Evolutionary conservation across 768 basidiomycete genomes (phyloP).

Genomic region (Kwoniella pini): DNA sequence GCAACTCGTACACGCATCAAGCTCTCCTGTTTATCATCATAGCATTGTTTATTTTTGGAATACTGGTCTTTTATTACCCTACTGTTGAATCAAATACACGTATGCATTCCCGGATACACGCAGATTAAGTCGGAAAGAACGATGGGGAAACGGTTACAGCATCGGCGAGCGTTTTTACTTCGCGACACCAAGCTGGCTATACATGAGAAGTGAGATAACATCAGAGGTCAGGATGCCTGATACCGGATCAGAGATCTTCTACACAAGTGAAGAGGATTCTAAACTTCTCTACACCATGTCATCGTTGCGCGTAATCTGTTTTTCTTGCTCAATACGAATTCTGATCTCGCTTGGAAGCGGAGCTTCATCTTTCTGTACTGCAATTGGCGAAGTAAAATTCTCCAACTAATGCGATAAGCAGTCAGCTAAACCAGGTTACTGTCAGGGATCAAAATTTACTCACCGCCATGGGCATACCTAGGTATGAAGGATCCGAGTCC

Average conservation of each 20-base stretch:
- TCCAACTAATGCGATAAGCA: conserved; percentile 10
- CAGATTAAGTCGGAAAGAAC: no score
- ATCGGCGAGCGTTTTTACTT: no score
- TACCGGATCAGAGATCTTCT: no score
- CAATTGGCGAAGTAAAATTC: conserved; percentile 33
- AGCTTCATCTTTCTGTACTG: not conserved
- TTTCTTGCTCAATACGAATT: conserved; percentile 28
- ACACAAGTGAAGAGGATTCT: no score
- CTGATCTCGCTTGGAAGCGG: conserved; percentile 23
- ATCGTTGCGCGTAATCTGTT: conserved; percentile 13
- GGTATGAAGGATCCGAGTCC: not conserved
- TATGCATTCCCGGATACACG: conserved; percentile 9
- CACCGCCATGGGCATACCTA: conserved; percentile 11
- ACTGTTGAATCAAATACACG: conserved; percentile 24
- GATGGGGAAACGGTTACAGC: no score
- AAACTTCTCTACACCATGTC: not conserved
- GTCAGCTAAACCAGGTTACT: not conserved
- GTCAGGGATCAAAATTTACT: not conserved
- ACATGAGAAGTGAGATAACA: no score
- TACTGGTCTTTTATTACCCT: not conserved
- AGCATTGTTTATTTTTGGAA: not conserved
- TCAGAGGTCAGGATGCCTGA: no score
- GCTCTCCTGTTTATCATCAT: conserved; percentile 6
- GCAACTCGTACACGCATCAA: conserved; percentile 21
- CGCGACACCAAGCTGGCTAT: no score